Evolutionary conservation across 1,139 yeast species (phyloP), one percentile per base, ranked within the genome.

Genomic region (Suhomyces wounanorum): DNA sequence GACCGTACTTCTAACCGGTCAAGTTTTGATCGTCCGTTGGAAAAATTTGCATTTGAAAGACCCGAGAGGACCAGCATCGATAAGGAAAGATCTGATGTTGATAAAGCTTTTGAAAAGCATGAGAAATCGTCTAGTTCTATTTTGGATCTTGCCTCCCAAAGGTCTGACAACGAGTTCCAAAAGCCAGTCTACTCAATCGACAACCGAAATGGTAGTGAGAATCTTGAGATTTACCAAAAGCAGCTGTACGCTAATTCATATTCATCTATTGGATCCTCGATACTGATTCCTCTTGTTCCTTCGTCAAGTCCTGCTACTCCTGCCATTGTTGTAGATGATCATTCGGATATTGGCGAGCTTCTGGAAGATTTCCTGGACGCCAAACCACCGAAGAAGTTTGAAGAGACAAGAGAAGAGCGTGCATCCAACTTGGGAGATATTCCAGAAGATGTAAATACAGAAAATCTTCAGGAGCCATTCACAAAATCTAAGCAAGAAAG

Each of bases 241-340:
- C 50, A 41, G 10, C 16, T 40, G 14, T 53, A 44, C 13, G 52
- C 53, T 42, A 48, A 52, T 25, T 57, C 61, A 8, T 58, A 48
- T 39, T 57, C 62, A 1, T 59, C 62, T 1, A 35, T 59, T 8
- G 61, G 56, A 2, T 55, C 59, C 8, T 48, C 56, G 10, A 33
- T 52, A 4, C 59, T 57, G 61, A 51, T 49, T 14, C 49, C 52
- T 16, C 47, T 42, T 10, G 28, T 44, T 18, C 49, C 52, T 17
- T 25, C 52, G 1, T 21, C 47, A 1, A 49, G 52, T 25, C 52
- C 52, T n/a, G 47, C 42, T 9, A 43, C 61, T 1, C 62, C 62
- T 0, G 49, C 54, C 10, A 55, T 59, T 13, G 56, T 57, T 17
- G 46, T 56, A 2, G 56, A 52, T 6, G 46, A 49, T 4, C 45